Evolutionary conservation across 2,329 filamentous ascomycete species (phyloP).

Genomic region (Exophiala aquamarina): DNA sequence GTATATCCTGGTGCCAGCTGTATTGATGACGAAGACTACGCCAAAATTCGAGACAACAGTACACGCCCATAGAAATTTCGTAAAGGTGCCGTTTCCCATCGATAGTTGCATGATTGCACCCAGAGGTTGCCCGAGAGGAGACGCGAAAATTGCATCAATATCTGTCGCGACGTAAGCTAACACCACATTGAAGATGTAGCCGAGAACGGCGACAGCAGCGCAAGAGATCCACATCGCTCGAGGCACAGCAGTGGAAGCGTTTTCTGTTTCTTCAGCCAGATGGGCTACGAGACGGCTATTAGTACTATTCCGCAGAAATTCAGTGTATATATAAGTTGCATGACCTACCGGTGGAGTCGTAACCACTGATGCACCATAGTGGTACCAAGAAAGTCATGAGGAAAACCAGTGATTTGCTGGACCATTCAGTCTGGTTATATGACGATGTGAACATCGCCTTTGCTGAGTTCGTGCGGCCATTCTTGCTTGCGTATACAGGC

Average conservation of each 20-base stretch:
- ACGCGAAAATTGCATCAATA: constrained; percentile 4
- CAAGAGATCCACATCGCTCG: constrained; percentile 8
- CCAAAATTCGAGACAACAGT: constrained; percentile 8
- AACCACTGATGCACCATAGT: constrained; percentile 4
- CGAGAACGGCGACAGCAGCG: constrained; percentile 1
- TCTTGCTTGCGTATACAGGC: constrained; percentile 1
- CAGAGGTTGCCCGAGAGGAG: constrained; percentile 1
- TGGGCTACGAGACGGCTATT: not conserved
- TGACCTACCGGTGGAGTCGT: constrained; percentile 3
- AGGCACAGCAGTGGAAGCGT: constrained; percentile 3
- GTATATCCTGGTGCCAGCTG: constrained; percentile 36
- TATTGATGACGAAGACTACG: constrained; percentile 7
- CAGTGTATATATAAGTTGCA: too few relatives aligned
- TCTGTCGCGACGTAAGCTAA: constrained; percentile 3
- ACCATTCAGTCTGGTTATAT: constrained; percentile 6
- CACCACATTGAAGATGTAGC: constrained; percentile 8
- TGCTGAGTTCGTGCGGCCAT: not conserved
- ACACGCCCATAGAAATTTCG: constrained; percentile 5
- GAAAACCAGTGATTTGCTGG: constrained; percentile 2
- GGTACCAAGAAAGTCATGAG: constrained; percentile 5
- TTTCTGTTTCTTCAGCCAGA: constrained; percentile 5
- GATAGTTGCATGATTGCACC: not conserved
- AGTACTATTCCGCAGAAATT: too few relatives aligned
- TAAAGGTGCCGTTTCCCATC: constrained; percentile 2
- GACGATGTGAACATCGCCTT: constrained; percentile 6